phyloP scores from a whole-genome alignment of 768 basidiomycete genomes.

The Leccinum subgranulosum region DNA sequence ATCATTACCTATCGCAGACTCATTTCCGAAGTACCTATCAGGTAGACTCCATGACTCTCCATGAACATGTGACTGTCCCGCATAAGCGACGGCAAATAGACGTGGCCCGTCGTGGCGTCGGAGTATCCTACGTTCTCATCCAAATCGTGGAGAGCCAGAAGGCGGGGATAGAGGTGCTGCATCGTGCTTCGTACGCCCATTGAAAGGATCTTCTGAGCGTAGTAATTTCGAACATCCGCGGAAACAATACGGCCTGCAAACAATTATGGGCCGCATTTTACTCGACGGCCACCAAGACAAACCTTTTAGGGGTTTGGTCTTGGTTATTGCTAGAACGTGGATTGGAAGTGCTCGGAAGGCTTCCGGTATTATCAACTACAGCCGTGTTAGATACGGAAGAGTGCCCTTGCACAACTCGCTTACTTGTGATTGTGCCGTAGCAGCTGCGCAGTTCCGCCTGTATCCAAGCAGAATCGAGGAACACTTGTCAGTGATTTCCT shows the following conservation, averaged over 20 bases:
- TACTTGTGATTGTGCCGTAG: slow-evolving; percentile 78
- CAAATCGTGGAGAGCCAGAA: slow-evolving; percentile 87
- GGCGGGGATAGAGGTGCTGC: slow-evolving; percentile 80
- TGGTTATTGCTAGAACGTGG: slow-evolving; percentile 76
- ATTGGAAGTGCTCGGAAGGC: slow-evolving; percentile 84
- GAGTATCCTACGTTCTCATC: slow-evolving; percentile 68
- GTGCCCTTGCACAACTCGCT: slow-evolving; percentile 10
- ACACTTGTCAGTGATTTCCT: slow-evolving; percentile 81
- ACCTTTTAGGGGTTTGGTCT: slow-evolving; percentile 95
- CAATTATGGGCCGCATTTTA: slow-evolving; percentile 4
- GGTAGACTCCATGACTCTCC: slow-evolving; percentile 88
- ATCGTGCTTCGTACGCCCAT: slow-evolving; percentile 69
- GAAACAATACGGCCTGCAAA: slow-evolving; percentile 75
- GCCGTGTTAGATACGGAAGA: slow-evolving; percentile 5
- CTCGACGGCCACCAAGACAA: slow-evolving; percentile 8
- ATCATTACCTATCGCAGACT: slow-evolving; percentile 14
- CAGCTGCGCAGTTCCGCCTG: slow-evolving; percentile 81
- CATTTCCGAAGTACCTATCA: slow-evolving; percentile 62
- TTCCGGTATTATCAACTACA: slow-evolving; percentile 90
- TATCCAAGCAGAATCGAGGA: slow-evolving; percentile 82
- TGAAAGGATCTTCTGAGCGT: slow-evolving; percentile 71
- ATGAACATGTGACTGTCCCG: slow-evolving; percentile 81
- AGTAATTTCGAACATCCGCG: slow-evolving; percentile 90
- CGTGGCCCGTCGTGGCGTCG: slow-evolving; percentile 51
- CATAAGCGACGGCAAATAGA: slow-evolving; percentile 75